Evolutionary conservation across 2,329 filamentous ascomycete species (phyloP).

Genomic region (Drechmeria coniospora): DNA sequence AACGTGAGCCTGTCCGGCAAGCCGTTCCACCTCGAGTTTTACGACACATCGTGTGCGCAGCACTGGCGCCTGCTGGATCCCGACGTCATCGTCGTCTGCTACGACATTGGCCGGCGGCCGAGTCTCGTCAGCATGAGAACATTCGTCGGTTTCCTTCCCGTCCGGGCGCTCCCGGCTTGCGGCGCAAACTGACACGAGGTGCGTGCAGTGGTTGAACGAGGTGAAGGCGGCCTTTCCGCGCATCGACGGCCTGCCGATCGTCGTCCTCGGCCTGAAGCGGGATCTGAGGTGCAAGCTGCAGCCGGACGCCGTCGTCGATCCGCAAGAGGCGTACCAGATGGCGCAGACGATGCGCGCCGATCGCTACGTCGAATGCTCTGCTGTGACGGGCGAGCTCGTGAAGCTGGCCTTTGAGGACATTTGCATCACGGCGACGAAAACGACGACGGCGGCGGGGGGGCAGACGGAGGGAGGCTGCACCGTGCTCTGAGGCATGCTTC

Average conservation of each 20-base stretch:
- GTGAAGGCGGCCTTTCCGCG: conserved; percentile 31
- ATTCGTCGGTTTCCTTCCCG: conserved; percentile 25
- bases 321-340: conserved; percentile 41
- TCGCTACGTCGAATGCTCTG: conserved; percentile 49
- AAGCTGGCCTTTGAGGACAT: conserved; percentile 44
- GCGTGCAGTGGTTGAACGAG: conserved; percentile 40
- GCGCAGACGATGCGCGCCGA: conserved; percentile 45
- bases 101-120: conserved; percentile 42
- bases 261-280: conserved; percentile 45
- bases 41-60: conserved; percentile 41
- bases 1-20: conserved; percentile 26
- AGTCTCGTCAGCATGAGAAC: conserved; percentile 43
- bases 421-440: conserved; percentile 37
- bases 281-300: conserved; percentile 42
- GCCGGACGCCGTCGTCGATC: conserved; percentile 44
- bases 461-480: conserved; percentile 40
- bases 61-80: conserved; percentile 44
- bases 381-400: conserved; percentile 42
- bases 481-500: conserved; percentile 24
- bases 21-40: conserved; percentile 41
- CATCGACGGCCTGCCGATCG: conserved; percentile 33
- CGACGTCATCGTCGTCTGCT: conserved; percentile 44
- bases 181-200: conserved; percentile 1
- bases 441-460: conserved; percentile 28
- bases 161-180: conserved; percentile 1